Evolutionary conservation across 768 basidiomycete genomes (phyloP).

Genomic region (Russula griseocarnosa): DNA sequence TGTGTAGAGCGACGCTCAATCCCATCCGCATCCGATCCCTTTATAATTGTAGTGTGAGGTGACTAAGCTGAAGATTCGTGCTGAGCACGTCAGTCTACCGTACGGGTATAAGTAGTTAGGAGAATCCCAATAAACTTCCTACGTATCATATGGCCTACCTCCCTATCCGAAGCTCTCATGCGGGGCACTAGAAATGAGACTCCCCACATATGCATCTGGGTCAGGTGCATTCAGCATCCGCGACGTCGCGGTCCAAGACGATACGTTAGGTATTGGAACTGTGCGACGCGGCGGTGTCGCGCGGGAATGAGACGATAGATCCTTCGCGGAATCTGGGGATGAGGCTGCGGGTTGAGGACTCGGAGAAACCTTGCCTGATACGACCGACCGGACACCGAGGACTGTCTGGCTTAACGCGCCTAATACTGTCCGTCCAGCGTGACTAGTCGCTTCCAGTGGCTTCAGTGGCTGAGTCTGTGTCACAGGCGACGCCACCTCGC

Average conservation of each 20-base stretch:
- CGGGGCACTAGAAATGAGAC: slow-evolving; percentile 8
- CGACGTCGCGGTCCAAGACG: slow-evolving; percentile 37
- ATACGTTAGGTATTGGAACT: slow-evolving; percentile 36
- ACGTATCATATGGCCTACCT: slow-evolving; percentile 3
- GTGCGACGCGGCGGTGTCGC: slow-evolving; percentile 30
- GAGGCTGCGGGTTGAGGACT: slow-evolving; percentile 10
- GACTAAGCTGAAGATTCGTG: neutral
- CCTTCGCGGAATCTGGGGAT: slow-evolving; percentile 18
- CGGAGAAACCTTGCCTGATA: slow-evolving; percentile 29
- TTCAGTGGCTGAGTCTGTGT: neutral
- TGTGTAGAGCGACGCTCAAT: neutral
- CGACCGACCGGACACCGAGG: slow-evolving; percentile 33
- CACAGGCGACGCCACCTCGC: slow-evolving; percentile 29
- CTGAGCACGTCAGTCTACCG: neutral
- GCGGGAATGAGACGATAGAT: slow-evolving; percentile 30
- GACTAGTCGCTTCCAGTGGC: slow-evolving; percentile 22
- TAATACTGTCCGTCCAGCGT: slow-evolving; percentile 32
- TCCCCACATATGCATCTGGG: slow-evolving; percentile 22
- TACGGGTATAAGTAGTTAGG: neutral
- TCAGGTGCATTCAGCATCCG: slow-evolving; percentile 29
- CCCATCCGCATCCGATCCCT: neutral
- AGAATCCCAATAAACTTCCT: neutral
- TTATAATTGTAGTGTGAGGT: neutral
- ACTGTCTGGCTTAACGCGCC: slow-evolving; percentile 35
- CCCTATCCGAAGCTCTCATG: slow-evolving; percentile 2